Evolutionary conservation across 2,329 filamentous ascomycete species (phyloP), one percentile per base, ranked within the genome.

Genomic region (Seiridium unicorne): DNA sequence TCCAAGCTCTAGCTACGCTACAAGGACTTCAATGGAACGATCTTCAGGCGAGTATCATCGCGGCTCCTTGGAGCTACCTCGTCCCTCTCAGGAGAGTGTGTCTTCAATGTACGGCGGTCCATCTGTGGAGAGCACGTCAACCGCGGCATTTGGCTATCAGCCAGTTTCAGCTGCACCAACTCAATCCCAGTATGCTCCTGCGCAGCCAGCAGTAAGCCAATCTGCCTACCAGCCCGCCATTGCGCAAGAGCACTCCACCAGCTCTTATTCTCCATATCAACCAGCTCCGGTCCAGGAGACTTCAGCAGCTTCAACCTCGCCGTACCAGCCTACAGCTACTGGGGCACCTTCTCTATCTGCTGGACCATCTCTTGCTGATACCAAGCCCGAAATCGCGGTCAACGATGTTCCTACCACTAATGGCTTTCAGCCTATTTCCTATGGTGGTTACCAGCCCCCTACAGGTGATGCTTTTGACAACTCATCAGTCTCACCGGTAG

Each of bases 391-490:
- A 40, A 44, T 54, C 42, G 13, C 57, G 5, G 48, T 49, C 35
- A 66, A 65, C 42, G 63, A 62, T 4, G 44, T 55, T 8, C 60
- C 57, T 62, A 69, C 49, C 13, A 67, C 46, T 51, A 67, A 54
- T 59, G 68, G 58, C 4, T 83, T 82, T 60, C 79, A 83, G 56
- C 74, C 80, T 11, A 71, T 76, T 0, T 76, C 78, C 3, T 83
- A 83, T 58, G 82, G 81, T 4, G 49, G 49, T 13, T 86, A 84
- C 61, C 80, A 83, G 62, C 77, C 84, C 11, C 78, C 79, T 1
- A 72, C 78, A 1, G 70, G 76, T 60, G 70, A 65, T 55, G 67
- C 69, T 3, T 72, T 71, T 13, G 72, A 73, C 60, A 65, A 55
- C 68, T 72, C 64, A 66, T 71, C 63, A 67, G 65, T 26, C 18